Percentiles rank a stretch among this genome's conserved stretches.
phyloP scores from a whole-genome alignment of 2,329 filamentous ascomycete species.

The Fusarium vanettenii region DNA sequence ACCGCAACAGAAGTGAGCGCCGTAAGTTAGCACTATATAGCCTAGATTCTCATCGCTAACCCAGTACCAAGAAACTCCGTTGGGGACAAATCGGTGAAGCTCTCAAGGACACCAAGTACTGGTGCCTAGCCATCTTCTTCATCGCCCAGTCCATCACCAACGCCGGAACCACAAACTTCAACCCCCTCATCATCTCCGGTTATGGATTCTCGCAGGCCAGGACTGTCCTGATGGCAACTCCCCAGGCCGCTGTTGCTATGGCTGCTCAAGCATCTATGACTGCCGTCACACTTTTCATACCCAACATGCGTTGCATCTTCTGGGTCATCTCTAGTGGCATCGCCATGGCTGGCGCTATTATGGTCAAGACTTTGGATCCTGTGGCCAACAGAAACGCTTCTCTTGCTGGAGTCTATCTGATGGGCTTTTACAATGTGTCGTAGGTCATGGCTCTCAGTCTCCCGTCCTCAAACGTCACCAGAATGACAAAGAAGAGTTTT shows the following conservation, averaged over 20 bases:
- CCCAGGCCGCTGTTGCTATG: slow-evolving; percentile 46
- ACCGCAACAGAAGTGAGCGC: background rate
- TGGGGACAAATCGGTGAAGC: background rate
- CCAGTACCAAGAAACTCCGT: background rate
- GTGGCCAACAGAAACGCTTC: slow-evolving; percentile 34
- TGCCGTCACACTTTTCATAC: slow-evolving; percentile 39
- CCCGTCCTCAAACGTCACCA: slow-evolving; percentile 42
- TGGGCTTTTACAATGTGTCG: slow-evolving; percentile 46
- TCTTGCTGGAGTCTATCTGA: slow-evolving; percentile 44
- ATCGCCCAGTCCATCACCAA: slow-evolving; percentile 75
- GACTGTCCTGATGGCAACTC: slow-evolving; percentile 46
- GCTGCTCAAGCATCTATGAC: slow-evolving; percentile 34
- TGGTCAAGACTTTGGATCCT: slow-evolving; percentile 37
- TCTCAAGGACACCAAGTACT: background rate
- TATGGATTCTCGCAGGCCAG: slow-evolving; percentile 44
- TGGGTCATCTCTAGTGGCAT: slow-evolving; percentile 38
- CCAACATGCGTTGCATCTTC: slow-evolving; percentile 44
- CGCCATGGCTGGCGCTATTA: slow-evolving; percentile 38
- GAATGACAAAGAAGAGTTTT: slow-evolving; percentile 44
- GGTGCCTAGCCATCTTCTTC: background rate
- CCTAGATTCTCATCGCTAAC: background rate
- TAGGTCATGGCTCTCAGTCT: slow-evolving; percentile 45
- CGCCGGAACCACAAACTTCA: slow-evolving; percentile 73
- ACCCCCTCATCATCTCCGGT: slow-evolving; percentile 70
- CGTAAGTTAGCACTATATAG: background rate